phyloP scores from a whole-genome alignment of 768 basidiomycete genomes.

The Leccinum disarticulatum region DNA sequence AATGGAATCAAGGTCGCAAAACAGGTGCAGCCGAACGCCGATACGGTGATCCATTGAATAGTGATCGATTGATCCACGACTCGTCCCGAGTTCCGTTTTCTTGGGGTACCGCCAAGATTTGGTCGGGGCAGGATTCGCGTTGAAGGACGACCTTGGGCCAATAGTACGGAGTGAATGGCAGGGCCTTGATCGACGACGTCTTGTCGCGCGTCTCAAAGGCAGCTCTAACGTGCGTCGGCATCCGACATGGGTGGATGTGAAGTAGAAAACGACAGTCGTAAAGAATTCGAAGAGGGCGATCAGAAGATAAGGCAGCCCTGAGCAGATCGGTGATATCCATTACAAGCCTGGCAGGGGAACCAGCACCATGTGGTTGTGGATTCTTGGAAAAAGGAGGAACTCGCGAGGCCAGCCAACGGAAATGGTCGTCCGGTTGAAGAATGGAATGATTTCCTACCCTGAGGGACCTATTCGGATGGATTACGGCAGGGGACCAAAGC shows the following conservation, averaged over 20 bases:
- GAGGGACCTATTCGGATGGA: slow-evolving; percentile 26
- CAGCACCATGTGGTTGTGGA: slow-evolving; percentile 26
- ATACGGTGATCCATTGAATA: slow-evolving; percentile 36
- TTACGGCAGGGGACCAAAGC: slow-evolving; percentile 56
- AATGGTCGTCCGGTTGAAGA: slow-evolving; percentile 21
- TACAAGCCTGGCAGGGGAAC: slow-evolving; percentile 29
- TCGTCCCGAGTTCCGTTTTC: slow-evolving; percentile 17
- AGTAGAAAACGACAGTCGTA: slow-evolving; percentile 70
- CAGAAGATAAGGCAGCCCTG: slow-evolving; percentile 15
- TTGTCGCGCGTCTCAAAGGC: slow-evolving; percentile 23
- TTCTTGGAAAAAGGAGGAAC: slow-evolving; percentile 45
- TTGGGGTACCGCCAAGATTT: slow-evolving; percentile 22
- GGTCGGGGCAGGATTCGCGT: slow-evolving; percentile 18
- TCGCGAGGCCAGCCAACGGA: slow-evolving; percentile 66
- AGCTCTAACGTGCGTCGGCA: slow-evolving; percentile 40
- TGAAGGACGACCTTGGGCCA: slow-evolving; percentile 46
- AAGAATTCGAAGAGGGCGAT: slow-evolving; percentile 38
- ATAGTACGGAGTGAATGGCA: slow-evolving; percentile 44
- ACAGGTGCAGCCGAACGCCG: not conserved
- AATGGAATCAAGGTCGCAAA: not conserved
- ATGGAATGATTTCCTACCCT: slow-evolving; percentile 11
- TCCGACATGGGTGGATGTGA: slow-evolving; percentile 40
- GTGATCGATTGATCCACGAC: slow-evolving; percentile 40
- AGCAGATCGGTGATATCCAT: slow-evolving; percentile 44
- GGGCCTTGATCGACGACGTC: slow-evolving; percentile 34